Evolutionary conservation across 2,329 filamentous ascomycete species (phyloP), one percentile per base, ranked within the genome.

Genomic region (Calonectria honghensis): DNA sequence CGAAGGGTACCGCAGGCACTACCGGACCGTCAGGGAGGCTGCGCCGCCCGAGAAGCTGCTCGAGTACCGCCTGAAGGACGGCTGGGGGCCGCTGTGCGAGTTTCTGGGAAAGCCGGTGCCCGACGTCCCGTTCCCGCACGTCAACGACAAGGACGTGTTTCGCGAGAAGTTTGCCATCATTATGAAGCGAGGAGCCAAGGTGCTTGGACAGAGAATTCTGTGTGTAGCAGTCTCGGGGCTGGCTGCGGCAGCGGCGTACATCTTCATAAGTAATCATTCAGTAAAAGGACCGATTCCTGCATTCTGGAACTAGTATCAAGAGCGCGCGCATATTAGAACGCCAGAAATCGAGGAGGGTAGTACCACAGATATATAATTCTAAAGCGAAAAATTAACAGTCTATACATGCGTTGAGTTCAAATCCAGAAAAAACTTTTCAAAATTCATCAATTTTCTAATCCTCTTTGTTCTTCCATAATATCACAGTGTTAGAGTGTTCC

Each of bases 71-170:
- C 67, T 76, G 9, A 64, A 68, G 11, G 73, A 77, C 1, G 71
- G 69, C 2, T 79, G 73, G 75, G 69, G 72, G 27, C 64, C 73
- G 0, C 7, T 77, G 4, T 79, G 77, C 57, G 24, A 63, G 59
- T 79, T 79, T n/a, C 5, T 76, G 6, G 69, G 50, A 1, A 73
- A 76, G 32, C 32, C 51, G 0, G 48, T 79, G 24, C 71, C 75
- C 5, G 50, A 73, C 16, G 48, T 59, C 48, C 65, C 66, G 29
- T 73, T 73, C n/a, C 66, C 50, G 27, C 50, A 39, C 16, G 48
- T 31, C 70, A 64, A 76, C 29, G 67, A 61, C 31, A 50, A 61
- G n/a, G 70, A 73, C 39, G 57, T 70, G 41, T 75, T 73, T 4
- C 73, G 69, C 13, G 73, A 75, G 24, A 75, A 73, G 70, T n/a